Evolutionary conservation across 805 yeast species (phyloP).

Genomic region (Kazachstania africana): DNA sequence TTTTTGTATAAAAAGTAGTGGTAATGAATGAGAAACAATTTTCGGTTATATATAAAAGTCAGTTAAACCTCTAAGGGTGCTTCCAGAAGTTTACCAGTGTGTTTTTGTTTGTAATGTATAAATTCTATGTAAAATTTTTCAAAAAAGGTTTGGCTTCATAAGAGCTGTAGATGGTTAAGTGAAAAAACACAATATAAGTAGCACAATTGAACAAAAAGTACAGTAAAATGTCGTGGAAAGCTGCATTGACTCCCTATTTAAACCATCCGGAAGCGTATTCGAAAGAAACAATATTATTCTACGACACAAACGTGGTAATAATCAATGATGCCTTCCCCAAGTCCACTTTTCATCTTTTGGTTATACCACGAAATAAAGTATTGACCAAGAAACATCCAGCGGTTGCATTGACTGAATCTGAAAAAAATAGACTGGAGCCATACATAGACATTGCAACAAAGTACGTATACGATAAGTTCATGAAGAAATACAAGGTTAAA

Average conservation of each 20-base stretch:
- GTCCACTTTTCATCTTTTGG: constrained; percentile 44
- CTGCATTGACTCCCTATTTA: constrained; percentile 39
- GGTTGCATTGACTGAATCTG: constrained; percentile 30
- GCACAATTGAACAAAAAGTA: too few species aligned
- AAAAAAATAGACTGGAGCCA: constrained; percentile 31
- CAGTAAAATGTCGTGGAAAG: constrained; percentile 34
- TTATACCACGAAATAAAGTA: constrained; percentile 40
- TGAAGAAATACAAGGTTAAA: constrained; percentile 1
- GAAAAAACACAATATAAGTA: too few species aligned
- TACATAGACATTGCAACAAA: constrained; percentile 15
- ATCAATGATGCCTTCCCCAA: constrained; percentile 56
- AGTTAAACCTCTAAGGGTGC: too few species aligned
- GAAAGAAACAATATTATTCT: constrained; percentile 30
- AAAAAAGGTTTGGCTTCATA: too few species aligned
- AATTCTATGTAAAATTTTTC: too few species aligned
- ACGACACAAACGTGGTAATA: constrained; percentile 43
- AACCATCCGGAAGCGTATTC: constrained; percentile 31
- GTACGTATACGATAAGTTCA: constrained; percentile 23
- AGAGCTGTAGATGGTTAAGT: too few species aligned
- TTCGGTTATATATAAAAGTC: not conserved
- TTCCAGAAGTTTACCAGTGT: too few species aligned
- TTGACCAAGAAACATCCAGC: constrained; percentile 39
- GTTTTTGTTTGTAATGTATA: too few species aligned
- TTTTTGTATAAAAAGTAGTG: too few species aligned
- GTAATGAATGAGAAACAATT: not conserved